A percentile compares a stretch with the other conserved stretches of the same genome.
These are phyloP conservation scores for Vitis cinerea DNA, from an alignment of 164 flowering plant genomes.

Conservation along the genomic window DNA sequence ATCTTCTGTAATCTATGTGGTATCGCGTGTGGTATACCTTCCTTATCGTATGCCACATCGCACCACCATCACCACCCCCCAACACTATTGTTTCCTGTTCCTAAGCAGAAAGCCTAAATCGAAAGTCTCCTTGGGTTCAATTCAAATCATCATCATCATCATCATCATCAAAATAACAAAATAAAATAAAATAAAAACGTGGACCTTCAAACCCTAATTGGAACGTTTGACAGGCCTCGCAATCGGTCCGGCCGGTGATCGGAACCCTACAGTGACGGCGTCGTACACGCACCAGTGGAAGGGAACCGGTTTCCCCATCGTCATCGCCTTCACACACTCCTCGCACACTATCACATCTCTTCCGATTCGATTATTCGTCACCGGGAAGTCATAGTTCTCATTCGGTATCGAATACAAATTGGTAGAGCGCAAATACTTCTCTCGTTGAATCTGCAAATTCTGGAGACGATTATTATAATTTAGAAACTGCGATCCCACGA, in stretches of 20 bases:
- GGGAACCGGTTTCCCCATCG: slow-evolving; percentile 18
- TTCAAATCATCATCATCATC: no score
- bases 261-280: slow-evolving; percentile 30
- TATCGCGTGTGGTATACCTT: no score
- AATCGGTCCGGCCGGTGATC: slow-evolving; percentile 52
- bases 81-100: no score
- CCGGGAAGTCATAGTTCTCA: background rate
- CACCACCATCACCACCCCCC: no score
- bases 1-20: no score
- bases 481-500: no score
- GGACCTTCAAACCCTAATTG: background rate
- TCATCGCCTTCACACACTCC: slow-evolving; percentile 27
- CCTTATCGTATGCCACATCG: no score
- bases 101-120: no score
- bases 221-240: slow-evolving; percentile 38
- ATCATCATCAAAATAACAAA: no score
- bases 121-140: no score
- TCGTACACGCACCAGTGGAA: slow-evolving; percentile 58
- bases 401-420: background rate
- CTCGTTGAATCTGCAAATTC: slow-evolving; percentile 13
- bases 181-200: no score
- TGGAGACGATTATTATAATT: background rate
- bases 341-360: slow-evolving; percentile 21
- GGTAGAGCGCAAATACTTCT: slow-evolving; percentile 13
- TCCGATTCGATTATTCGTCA: background rate